phyloP scores from a whole-genome alignment of 345 rosid species.

The Murraya koenigii region DNA sequence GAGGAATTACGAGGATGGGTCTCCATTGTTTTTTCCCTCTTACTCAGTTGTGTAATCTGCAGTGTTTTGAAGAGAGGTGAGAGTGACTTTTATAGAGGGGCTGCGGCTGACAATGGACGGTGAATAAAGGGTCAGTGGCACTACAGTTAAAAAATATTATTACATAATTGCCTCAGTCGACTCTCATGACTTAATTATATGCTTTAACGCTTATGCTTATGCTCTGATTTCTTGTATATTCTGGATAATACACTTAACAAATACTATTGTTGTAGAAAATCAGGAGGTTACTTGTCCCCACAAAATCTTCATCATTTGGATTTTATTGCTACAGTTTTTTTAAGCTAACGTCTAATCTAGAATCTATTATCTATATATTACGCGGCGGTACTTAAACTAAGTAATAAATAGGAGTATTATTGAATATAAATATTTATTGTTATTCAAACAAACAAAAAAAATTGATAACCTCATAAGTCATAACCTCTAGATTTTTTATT shows the following conservation, averaged over 20 bases:
- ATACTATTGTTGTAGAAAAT: neutral
- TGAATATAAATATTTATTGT: too few relatives aligned
- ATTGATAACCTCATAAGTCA: too few relatives aligned
- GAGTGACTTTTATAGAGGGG: neutral
- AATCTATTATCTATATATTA: too few relatives aligned
- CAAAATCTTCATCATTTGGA: neutral
- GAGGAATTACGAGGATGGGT: slow-evolving; percentile 37
- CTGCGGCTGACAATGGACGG: slow-evolving; percentile 10
- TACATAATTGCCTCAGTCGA: neutral
- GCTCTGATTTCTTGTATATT: neutral
- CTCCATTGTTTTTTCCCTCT: slow-evolving; percentile 24
- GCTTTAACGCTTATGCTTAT: neutral
- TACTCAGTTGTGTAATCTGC: neutral
- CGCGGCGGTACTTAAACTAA: too few relatives aligned
- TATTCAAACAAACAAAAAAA: too few relatives aligned
- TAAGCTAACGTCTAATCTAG: too few relatives aligned
- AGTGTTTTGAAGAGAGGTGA: neutral
- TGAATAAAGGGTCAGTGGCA: slow-evolving; percentile 5
- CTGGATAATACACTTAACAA: neutral
- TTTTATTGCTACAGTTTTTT: neutral
- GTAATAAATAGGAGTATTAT: too few relatives aligned
- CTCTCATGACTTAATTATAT: too few relatives aligned
- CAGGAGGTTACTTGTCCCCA: neutral
- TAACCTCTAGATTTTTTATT: too few relatives aligned
- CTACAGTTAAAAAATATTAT: neutral